phyloP scores from a whole-genome alignment of 495 filamentous ascomycete species.

The Immersiella caudata region DNA sequence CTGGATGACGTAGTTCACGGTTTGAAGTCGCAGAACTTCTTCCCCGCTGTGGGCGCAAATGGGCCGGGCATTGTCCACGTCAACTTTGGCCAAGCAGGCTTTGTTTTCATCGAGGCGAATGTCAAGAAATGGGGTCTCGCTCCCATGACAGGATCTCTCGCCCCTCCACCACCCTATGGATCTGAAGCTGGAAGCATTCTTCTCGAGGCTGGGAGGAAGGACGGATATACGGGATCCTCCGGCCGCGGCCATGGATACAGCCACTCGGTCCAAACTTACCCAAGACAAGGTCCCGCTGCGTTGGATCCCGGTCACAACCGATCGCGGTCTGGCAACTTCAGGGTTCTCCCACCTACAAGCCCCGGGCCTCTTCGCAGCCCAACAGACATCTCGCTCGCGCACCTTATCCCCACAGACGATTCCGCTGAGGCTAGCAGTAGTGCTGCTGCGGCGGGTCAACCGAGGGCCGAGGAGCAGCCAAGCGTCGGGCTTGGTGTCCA shows the following conservation, averaged over 20 bases:
- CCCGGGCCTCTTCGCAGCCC: conserved; percentile 88
- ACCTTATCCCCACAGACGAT: conserved; percentile 71
- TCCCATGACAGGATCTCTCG: conserved; percentile 91
- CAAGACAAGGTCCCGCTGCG: conserved; percentile 31
- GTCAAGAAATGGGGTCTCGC: conserved; percentile 99
- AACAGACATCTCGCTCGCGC: conserved; percentile 94
- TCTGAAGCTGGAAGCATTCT: conserved; percentile 95
- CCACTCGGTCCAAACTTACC: conserved; percentile 49
- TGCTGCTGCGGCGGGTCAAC: conserved; percentile 33
- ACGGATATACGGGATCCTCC: conserved; percentile 63
- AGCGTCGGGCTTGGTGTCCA: conserved; percentile 41
- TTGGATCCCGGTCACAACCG: conserved; percentile 53
- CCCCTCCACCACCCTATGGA: conserved; percentile 94
- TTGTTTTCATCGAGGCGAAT: conserved; percentile 98
- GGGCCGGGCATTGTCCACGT: conserved; percentile 91
- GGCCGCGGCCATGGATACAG: conserved; percentile 55
- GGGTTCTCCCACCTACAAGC: conserved; percentile 72
- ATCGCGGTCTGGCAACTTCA: conserved; percentile 61
- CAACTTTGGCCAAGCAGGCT: conserved; percentile 96
- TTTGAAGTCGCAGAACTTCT: conserved; percentile 92
- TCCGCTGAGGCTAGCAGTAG: conserved; percentile 72
- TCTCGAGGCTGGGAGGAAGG: conserved; percentile 74
- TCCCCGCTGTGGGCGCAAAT: conserved; percentile 92
- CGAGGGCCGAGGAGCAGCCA: conserved; percentile 40
- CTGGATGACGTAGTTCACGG: conserved; percentile 94